Evolutionary conservation across 176 grass and related monocot species (phyloP), one percentile per base, ranked within the genome.

Genomic region (Bonia amplexicaulis): DNA sequence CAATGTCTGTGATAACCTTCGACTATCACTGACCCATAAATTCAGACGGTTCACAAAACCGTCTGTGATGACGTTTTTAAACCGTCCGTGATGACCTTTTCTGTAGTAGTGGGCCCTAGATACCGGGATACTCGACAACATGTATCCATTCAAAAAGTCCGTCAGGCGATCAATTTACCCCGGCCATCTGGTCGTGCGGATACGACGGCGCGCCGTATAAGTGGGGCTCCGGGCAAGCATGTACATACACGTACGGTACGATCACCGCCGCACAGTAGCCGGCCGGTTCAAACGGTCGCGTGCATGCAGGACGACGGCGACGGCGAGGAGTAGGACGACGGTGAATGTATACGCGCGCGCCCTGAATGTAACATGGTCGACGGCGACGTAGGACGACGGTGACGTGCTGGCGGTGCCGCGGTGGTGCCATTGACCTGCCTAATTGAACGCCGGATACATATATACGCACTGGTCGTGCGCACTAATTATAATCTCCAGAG

Each of bases 371-470:
- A 37, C 47, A 11, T 37, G 42, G 16, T 22, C 45, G 42, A 33
- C 17, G 35, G 22, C 63, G 46, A 39, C 63, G 45, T 3, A 15
- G 9, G 44, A 14, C 26, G 22, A 17, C 46, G 62, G 67, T 8
- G 39, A 51, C 62, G 44, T 31, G 44, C 46, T 39, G 64, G 16
- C 63, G 78, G 63, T 80, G 78, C 5, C 47, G 12, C 2, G 42
- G 73, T 7, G 6, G 78, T 54, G 66, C 65, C 79, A 20, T 82
- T 82, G 80, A 82, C 66, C 66, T 12, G 39, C 23, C 35, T 9
- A 15, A 7, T 9, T 22, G 77, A 48, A 79, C 57, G 39, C 10
- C 19, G 40, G 16, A 70, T 27, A 39, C 67, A 14, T 27, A 39
- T 40, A 14, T 14, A 16, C 42, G 9, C 44, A 8, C n/a, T 6